These are phyloP conservation scores for Colletotrichum coccodes DNA, from an alignment of 2,329 filamentous ascomycete species.

Conservation along the genomic window DNA sequence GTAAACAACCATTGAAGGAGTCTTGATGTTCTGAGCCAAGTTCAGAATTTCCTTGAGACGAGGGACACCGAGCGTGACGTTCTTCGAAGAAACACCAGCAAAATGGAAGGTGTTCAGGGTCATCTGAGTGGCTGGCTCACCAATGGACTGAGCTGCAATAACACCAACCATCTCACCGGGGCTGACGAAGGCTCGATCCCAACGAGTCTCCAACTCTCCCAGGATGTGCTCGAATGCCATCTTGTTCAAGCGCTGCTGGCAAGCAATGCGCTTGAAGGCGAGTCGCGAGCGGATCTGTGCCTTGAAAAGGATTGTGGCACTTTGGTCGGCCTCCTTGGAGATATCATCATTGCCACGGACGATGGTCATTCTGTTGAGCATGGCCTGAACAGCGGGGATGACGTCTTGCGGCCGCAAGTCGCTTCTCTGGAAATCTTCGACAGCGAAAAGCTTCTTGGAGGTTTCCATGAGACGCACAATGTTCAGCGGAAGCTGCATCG, in stretches of 20 bases:
- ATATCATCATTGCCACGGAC: slow-evolving; percentile 87
- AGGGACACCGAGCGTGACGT: slow-evolving; percentile 98
- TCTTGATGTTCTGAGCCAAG: slow-evolving; percentile 97
- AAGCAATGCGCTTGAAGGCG: slow-evolving; percentile 92
- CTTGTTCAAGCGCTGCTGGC: slow-evolving; percentile 86
- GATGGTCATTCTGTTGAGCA: slow-evolving; percentile 82
- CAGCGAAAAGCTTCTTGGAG: slow-evolving; percentile 89
- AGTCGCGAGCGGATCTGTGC: slow-evolving; percentile 88
- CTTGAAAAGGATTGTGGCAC: slow-evolving; percentile 92
- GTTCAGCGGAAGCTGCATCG: slow-evolving; percentile 93
- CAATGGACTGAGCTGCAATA: slow-evolving; percentile 96
- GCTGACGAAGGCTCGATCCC: slow-evolving; percentile 84
- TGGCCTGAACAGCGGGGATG: slow-evolving; percentile 78
- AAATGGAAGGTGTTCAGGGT: slow-evolving; percentile 99
- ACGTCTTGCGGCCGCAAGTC: slow-evolving; percentile 91
- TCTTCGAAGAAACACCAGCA: slow-evolving; percentile 99
- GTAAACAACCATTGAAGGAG: slow-evolving; percentile 95
- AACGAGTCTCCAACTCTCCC: slow-evolving; percentile 89
- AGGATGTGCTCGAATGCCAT: slow-evolving; percentile 92
- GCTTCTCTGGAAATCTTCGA: slow-evolving; percentile 86
- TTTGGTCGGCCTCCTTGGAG: slow-evolving; percentile 86
- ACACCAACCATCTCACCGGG: slow-evolving; percentile 99
- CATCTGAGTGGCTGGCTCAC: slow-evolving; percentile 99
- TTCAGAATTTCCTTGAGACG: slow-evolving; percentile 99
- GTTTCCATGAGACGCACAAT: slow-evolving; percentile 90